phyloP scores from a whole-genome alignment of 1,284 basidiomycete genomes.

The Schizophyllum commune region DNA sequence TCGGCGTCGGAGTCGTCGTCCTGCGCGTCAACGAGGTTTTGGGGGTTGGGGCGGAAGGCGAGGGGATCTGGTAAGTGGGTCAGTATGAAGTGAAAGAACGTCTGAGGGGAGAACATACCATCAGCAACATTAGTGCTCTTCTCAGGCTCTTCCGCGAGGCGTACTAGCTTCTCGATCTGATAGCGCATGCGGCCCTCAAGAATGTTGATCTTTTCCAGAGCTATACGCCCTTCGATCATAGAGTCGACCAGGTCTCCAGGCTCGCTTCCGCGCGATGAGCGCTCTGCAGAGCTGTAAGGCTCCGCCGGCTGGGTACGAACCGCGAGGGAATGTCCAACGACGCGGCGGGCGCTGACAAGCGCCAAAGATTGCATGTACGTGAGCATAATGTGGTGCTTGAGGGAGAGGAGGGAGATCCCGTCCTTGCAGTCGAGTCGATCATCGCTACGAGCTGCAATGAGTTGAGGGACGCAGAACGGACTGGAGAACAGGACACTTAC shows the following conservation, averaged over 20 bases:
- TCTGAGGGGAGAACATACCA: conserved; percentile 2
- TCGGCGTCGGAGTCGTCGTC: conserved; percentile 21
- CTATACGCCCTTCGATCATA: conserved; percentile 65
- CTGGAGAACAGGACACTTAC: too few relatives aligned
- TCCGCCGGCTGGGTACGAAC: conserved; percentile 39
- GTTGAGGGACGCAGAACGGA: conserved; percentile 15
- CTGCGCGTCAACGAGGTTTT: conserved; percentile 45
- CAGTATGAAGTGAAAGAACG: conserved; percentile 1
- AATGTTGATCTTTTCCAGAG: conserved; percentile 73
- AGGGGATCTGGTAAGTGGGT: conserved; percentile 59
- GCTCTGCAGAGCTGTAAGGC: conserved; percentile 47
- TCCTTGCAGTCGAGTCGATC: conserved; percentile 53
- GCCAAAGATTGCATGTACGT: conserved; percentile 86
- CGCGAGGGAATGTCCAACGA: conserved; percentile 53
- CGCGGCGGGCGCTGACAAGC: conserved; percentile 65
- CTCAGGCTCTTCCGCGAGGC: conserved; percentile 57
- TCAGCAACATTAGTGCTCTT: conserved; percentile 27
- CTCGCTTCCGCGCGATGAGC: conserved; percentile 43
- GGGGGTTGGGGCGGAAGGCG: conserved; percentile 86
- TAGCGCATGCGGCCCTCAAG: conserved; percentile 88
- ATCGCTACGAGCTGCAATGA: conserved; percentile 16
- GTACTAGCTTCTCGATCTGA: conserved; percentile 91
- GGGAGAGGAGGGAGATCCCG: conserved; percentile 85
- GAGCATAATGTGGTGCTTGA: conserved; percentile 83
- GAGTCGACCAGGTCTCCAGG: conserved; percentile 65